phyloP scores from a whole-genome alignment of 2,329 filamentous ascomycete species.

The Aspergillus pseudonomiae region DNA sequence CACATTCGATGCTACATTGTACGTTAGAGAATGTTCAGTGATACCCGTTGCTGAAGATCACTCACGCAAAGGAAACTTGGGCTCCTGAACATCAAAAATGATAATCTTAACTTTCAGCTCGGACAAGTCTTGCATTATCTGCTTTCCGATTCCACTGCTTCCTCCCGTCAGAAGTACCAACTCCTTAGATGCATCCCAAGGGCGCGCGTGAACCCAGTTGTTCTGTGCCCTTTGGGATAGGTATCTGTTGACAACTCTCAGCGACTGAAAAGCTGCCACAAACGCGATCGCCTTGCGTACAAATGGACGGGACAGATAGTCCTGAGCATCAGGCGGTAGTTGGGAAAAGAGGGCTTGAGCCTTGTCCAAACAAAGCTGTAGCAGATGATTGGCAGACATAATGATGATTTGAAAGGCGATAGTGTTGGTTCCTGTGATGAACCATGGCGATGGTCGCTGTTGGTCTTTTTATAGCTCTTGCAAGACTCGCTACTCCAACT shows the following conservation, averaged over 20 bases:
- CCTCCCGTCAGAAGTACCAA: conserved; percentile 26
- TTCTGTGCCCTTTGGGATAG: conserved; percentile 7
- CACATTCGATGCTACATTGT: conserved; percentile 31
- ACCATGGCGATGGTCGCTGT: background rate
- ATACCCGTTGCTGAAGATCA: background rate
- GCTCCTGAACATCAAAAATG: conserved; percentile 40
- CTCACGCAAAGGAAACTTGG: conserved; percentile 32
- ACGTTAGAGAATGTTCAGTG: background rate
- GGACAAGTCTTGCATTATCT: conserved; percentile 23
- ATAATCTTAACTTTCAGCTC: conserved; percentile 13
- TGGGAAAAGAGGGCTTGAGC: background rate
- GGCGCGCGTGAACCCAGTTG: background rate
- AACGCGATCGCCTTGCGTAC: background rate
- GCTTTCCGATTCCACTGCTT: conserved; percentile 23
- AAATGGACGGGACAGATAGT: background rate
- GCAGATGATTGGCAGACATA: background rate
- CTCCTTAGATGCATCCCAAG: conserved; percentile 19
- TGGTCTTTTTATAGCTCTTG: background rate
- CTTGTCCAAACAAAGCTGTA: background rate
- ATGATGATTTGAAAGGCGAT: background rate
- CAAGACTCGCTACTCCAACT: background rate
- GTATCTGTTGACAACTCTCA: background rate
- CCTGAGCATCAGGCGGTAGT: background rate
- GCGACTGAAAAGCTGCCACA: background rate
- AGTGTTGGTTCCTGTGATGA: background rate